Conservation (phyloP, 1,284 basidiomycete genomes). For the Cutaneotrichosporon mucoides region DNA sequence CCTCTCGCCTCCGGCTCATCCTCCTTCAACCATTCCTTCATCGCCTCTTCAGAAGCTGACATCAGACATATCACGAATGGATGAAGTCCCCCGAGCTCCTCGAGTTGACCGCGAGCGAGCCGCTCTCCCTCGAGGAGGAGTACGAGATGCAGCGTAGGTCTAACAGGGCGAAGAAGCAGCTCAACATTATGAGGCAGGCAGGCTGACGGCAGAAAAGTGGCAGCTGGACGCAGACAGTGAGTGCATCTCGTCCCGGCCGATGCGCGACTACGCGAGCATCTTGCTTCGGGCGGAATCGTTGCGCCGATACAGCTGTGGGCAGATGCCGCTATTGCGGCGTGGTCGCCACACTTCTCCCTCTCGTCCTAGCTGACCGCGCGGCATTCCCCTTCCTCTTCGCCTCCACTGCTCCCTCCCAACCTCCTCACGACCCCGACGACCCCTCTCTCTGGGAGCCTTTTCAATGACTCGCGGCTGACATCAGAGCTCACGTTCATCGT, state of each 20-base stretch:
- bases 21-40: neutral
- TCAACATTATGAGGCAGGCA: slow-evolving; percentile 2
- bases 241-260: slow-evolving; percentile 30
- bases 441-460: too few species aligned
- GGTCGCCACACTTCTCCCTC: too few species aligned
- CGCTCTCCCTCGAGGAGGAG: slow-evolving; percentile 75
- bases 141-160: slow-evolving; percentile 86
- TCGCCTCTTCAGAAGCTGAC: slow-evolving; percentile 4
- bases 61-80: slow-evolving; percentile 82
- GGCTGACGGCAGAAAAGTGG: slow-evolving; percentile 64
- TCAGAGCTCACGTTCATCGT: slow-evolving; percentile 88
- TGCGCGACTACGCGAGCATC: neutral
- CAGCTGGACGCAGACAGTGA: slow-evolving; percentile 77
- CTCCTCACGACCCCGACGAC: too few species aligned
- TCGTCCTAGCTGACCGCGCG: too few species aligned
- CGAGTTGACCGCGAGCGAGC: slow-evolving; percentile 79
- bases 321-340: too few species aligned
- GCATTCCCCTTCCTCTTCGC: too few species aligned
- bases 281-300: too few species aligned
- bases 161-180: neutral
- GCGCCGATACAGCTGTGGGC: too few species aligned
- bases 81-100: slow-evolving; percentile 75
- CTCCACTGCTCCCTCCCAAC: too few species aligned
- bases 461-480: neutral
- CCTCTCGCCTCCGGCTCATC: neutral